A percentile compares a stretch with the other conserved stretches of the same genome.
Evolutionary conservation across 2,329 filamentous ascomycete species (phyloP).

Genomic region (Cladosporium sp.): DNA sequence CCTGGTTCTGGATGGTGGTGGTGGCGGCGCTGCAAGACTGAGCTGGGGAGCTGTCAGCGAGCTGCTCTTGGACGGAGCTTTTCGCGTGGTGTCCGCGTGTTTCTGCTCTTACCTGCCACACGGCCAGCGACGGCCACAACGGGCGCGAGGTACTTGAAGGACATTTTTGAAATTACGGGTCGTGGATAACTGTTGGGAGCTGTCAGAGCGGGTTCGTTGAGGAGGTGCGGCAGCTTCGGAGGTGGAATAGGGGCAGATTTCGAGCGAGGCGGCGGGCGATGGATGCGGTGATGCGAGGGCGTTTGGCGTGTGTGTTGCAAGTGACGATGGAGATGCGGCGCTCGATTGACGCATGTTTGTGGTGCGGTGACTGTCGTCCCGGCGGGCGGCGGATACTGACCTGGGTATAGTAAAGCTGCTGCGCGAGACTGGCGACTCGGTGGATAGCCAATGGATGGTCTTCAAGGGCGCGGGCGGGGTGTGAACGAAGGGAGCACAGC

Average conservation of each 20-base stretch:
- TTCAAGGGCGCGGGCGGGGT: background rate
- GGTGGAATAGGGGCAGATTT: background rate
- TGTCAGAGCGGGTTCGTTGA: background rate
- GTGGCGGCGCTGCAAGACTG: slow-evolving; percentile 40
- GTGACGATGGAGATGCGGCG: background rate
- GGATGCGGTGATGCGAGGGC: background rate
- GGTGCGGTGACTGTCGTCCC: background rate
- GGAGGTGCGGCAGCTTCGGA: background rate
- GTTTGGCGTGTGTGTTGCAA: background rate
- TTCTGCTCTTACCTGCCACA: slow-evolving; percentile 42
- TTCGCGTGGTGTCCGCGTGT: slow-evolving; percentile 2
- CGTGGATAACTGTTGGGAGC: slow-evolving; percentile 8
- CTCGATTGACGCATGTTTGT: background rate
- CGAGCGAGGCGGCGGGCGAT: background rate
- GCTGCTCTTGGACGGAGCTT: background rate
- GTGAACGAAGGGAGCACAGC: slow-evolving; percentile 2
- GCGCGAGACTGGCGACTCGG: slow-evolving; percentile 5
- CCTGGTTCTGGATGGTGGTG: slow-evolving; percentile 54
- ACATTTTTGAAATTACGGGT: slow-evolving; percentile 38
- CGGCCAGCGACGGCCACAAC: slow-evolving; percentile 48
- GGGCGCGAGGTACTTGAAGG: slow-evolving; percentile 51
- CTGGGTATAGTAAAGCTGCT: slow-evolving; percentile 13
- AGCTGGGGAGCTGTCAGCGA: slow-evolving; percentile 15
- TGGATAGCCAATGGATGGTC: slow-evolving; percentile 10
- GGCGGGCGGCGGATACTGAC: background rate